Base-by-base conservation (phyloP, 441 rosid species). In the Euphorbia neoarborescens region DNA sequence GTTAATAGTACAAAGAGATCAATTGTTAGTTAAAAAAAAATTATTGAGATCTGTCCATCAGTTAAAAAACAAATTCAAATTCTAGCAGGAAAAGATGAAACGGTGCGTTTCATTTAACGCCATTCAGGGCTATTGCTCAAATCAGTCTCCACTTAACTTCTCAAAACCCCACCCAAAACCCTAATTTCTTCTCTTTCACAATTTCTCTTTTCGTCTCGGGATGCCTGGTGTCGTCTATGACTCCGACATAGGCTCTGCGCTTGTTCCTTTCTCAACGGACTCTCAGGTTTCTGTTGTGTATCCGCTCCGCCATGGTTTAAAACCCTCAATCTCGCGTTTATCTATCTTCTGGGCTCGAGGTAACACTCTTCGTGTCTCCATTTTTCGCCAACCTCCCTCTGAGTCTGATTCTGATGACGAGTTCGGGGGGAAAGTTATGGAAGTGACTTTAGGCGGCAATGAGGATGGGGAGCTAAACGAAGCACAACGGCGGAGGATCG, bases 341-440 rank as follows among this genome's bases (percentile, higher is more conserved):
- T 89, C 97, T 65, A 72, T 94, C 79, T 90, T 91, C 56, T 94
- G 96, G 96, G 84, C 87, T 3, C 86, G 88, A 35, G 99, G 96
- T 51, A 91, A 88, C 88, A 78, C 85, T 62, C 90, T 94, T 34
- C 95, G 94, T 67, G 86, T 91, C 74, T 84, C 96, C 0, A 75
- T 90, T 64, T 74, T 90, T 68, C 70, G 76, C 2, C 42, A 57
- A 8, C 78, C 89, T 1, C 62, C 82, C 0, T 37, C 72, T 13
- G 71, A 65, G 2, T 13, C 66, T 24, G 79, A 78, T 5, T 48
- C 68, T 14, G 84, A 77, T 4, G 78, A 58, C 1, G 87, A 81
- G 9, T 74, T 40, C 15, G 91, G 96, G 1, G 97, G 97, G 8
- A 75, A 89, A 56, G 94, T 86, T n/a, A 76, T 91, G 56, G 95